Percentiles rank a stretch among this genome's conserved stretches.
Conservation (phyloP, 352 stramenopile genomes). For the Aphanomyces astaci region DNA sequence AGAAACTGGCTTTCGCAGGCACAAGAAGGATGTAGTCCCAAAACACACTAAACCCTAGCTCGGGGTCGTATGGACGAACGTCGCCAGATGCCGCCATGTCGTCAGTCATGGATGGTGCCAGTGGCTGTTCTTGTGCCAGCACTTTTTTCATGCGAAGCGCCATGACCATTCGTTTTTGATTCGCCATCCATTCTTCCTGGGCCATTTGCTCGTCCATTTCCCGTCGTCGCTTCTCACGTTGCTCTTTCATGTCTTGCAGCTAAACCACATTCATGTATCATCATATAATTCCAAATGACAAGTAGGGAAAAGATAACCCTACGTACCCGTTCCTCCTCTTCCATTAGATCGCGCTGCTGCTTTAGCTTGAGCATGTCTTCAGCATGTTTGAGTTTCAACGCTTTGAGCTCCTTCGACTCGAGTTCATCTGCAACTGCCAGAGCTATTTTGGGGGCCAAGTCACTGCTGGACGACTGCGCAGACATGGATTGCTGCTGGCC, state of each 20-base stretch:
- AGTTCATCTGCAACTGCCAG: not conserved
- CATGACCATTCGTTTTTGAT: constrained; percentile 47
- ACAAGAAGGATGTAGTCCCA: constrained; percentile 42
- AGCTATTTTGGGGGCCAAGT: not conserved
- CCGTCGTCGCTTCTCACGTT: constrained; percentile 32
- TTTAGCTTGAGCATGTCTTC: constrained; percentile 38
- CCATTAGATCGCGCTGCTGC: constrained; percentile 47
- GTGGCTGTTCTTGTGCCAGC: constrained; percentile 27
- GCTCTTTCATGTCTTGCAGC: constrained; percentile 45
- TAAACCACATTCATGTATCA: no score
- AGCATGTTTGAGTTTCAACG: constrained; percentile 26
- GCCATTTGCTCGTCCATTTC: constrained; percentile 42
- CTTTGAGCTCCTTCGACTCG: not conserved
- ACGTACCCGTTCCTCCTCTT: constrained; percentile 50
- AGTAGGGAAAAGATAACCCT: no score
- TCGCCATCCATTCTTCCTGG: constrained; percentile 41
- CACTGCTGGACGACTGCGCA: constrained; percentile 19
- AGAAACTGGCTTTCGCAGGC: constrained; percentile 21
- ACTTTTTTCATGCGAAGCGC: constrained; percentile 35
- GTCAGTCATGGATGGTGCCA: not conserved
- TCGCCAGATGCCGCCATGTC: not conserved
- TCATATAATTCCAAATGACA: no score
- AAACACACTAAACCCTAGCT: constrained; percentile 36
- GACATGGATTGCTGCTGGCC: constrained; percentile 3
- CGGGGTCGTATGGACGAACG: constrained; percentile 28